A percentile compares a stretch with the other conserved stretches of the same genome.
These are phyloP conservation scores for Taphrina communis DNA, from an alignment of 1,139 yeast genomes.

Conservation along the genomic window DNA sequence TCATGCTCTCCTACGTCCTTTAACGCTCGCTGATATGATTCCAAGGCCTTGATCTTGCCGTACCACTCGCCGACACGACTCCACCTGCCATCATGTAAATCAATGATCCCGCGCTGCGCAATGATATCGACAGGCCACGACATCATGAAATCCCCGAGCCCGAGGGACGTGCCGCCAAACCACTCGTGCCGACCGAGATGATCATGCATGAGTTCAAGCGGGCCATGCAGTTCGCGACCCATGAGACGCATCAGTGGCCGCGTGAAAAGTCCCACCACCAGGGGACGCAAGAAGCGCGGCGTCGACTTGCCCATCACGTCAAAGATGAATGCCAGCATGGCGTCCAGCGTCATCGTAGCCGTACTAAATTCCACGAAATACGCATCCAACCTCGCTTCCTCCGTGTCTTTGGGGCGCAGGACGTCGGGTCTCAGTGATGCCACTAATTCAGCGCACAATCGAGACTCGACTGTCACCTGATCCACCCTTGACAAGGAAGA, in stretches of 20 bases:
- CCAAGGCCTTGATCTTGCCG: not conserved
- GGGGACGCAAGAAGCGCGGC: conserved; percentile 7
- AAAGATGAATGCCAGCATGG: conserved; percentile 8
- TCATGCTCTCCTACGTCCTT: conserved; percentile 7
- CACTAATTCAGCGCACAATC: not conserved
- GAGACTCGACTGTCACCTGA: not conserved
- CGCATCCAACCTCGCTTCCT: not conserved
- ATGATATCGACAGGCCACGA: conserved; percentile 17
- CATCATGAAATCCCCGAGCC: conserved; percentile 21
- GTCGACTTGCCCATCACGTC: not conserved
- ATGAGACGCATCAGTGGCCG: not conserved
- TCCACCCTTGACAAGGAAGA: not conserved
- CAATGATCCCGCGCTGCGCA: not conserved
- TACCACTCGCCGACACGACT: conserved; percentile 9
- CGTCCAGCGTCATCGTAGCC: conserved; percentile 1
- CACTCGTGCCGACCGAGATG: not conserved
- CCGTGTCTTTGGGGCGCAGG: not conserved
- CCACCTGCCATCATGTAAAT: conserved; percentile 3
- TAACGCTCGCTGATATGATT: not conserved
- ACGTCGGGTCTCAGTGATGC: not conserved
- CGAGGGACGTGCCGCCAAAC: conserved; percentile 13
- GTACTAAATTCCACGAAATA: conserved; percentile 14
- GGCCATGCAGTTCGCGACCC: conserved; percentile 5
- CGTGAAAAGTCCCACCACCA: not conserved
- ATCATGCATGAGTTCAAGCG: not conserved